Evolutionary conservation across 2,329 filamentous ascomycete genomes (phyloP), one percentile per base, ranked within the genome.

Genomic region (Aspergillus sp.): DNA sequence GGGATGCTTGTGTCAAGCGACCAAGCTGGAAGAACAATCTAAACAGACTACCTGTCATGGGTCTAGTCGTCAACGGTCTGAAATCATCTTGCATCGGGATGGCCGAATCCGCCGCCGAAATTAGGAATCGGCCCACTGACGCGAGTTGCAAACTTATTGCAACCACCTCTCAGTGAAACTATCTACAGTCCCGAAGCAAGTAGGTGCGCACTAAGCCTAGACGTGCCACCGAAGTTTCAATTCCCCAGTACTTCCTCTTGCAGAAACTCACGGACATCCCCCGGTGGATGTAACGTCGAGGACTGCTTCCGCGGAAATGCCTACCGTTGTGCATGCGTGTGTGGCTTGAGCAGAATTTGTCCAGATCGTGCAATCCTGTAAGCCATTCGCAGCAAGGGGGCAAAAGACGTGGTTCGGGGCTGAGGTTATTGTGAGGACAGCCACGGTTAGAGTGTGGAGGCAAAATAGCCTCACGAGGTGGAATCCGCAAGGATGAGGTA

Each of bases 321-420:
- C 36, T 63, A 61, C 39, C 63, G 69, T 5, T 36, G 12, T 50
- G 74, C 77, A 59, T 36, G 71, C 74, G 13, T 64, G 67, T 15
- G 67, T 72, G 62, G 66, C 66, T 36, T 59, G 65, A 15, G 43
- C 59, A 21, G 65, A 70, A 59, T 68, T 67, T 56, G 68, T 76
- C 45, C 66, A 69, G 36, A 74, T 74, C 19, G 70, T 78, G n/a
- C 62, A 36, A 36, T 36, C 32, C 32, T 36, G 12, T 10, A 70
- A 59, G 67, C 65, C 15, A 58, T 77, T 7, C 71, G 74, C 38
- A 72, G 74, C 7, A 65, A 63, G 57, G 72, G 70, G 4, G 65
- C 67, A 4, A 66, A 73, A 59, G 71, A 70, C 58, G 67, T 78
- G 17, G 71, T 76, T 9, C 70, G 75, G 13, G 73, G 73, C 13